Percentiles rank a stretch among this genome's conserved stretches.
Conservation (phyloP, 306 rosid species). For the Datisca glomerata region DNA sequence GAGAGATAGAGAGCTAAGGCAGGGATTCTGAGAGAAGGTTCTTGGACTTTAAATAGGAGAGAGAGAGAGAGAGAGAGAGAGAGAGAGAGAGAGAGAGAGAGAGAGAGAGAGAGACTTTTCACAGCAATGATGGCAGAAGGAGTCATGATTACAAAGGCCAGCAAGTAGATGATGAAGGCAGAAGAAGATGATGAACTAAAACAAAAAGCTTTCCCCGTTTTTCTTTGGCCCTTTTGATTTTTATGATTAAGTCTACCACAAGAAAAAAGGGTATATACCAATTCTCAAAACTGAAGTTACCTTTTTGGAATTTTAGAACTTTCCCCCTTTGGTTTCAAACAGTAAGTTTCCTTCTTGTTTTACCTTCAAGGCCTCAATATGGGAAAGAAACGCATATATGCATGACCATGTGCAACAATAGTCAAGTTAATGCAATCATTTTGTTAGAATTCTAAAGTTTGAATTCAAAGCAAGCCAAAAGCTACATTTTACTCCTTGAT, state of each 20-base stretch:
- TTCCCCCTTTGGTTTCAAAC: no score
- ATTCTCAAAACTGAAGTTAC: no score
- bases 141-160: slow-evolving; percentile 64
- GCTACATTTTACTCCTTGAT: no score
- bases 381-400: no score
- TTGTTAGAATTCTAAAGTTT: slow-evolving; percentile 5
- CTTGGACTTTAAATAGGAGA: slow-evolving; percentile 10
- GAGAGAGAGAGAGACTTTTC: slow-evolving; percentile 24
- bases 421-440: slow-evolving; percentile 4
- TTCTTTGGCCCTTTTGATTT: no score
- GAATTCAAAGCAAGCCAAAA: no score
- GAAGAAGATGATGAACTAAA: slow-evolving; percentile 27
- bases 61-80: slow-evolving; percentile 1
- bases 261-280: no score
- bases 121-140: slow-evolving; percentile 59
- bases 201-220: no score
- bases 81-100: slow-evolving; percentile 6
- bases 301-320: no score
- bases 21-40: slow-evolving; percentile 7
- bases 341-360: no score
- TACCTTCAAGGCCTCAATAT: no score
- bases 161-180: slow-evolving; percentile 28
- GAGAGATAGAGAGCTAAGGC: slow-evolving; percentile 9
- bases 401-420: slow-evolving; percentile 9
- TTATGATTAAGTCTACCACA: no score